These are phyloP conservation scores for Pichia sp. DNA, from an alignment of 1,139 yeast genomes.

Conservation along the genomic window DNA sequence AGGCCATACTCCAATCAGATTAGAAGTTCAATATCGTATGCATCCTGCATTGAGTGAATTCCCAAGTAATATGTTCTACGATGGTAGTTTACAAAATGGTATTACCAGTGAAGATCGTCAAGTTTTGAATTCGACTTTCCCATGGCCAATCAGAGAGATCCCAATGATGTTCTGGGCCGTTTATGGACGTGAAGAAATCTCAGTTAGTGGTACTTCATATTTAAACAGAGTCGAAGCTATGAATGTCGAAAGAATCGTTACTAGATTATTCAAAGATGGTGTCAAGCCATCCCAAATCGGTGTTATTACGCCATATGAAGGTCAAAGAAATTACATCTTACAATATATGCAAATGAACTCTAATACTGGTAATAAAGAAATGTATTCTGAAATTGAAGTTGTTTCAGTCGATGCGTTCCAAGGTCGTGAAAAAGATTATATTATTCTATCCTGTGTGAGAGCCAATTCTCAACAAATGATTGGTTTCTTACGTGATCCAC, in stretches of 20 bases:
- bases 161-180: constrained; percentile 98
- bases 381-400: constrained; percentile 76
- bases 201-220: constrained; percentile 80
- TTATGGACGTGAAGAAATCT: constrained; percentile 85
- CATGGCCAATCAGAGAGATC: constrained; percentile 81
- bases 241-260: constrained; percentile 80
- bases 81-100: constrained; percentile 90
- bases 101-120: constrained; percentile 74
- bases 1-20: constrained; percentile 81
- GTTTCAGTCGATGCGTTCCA: constrained; percentile 96
- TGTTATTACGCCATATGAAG: constrained; percentile 92
- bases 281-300: constrained; percentile 82
- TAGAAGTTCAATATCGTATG: constrained; percentile 96
- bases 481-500: constrained; percentile 87
- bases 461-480: constrained; percentile 81
- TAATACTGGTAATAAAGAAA: constrained; percentile 57
- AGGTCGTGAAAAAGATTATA: constrained; percentile 92
- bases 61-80: constrained; percentile 91
- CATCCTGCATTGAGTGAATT: constrained; percentile 86
- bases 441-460: constrained; percentile 87
- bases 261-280: constrained; percentile 77
- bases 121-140: constrained; percentile 58
- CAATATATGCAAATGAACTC: constrained; percentile 80
- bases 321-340: constrained; percentile 81
- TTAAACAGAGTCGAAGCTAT: constrained; percentile 89